Evolutionary conservation across 176 grass and related monocot species (phyloP), one percentile per base, ranked within the genome.

Genomic region (Olyra latifolia): DNA sequence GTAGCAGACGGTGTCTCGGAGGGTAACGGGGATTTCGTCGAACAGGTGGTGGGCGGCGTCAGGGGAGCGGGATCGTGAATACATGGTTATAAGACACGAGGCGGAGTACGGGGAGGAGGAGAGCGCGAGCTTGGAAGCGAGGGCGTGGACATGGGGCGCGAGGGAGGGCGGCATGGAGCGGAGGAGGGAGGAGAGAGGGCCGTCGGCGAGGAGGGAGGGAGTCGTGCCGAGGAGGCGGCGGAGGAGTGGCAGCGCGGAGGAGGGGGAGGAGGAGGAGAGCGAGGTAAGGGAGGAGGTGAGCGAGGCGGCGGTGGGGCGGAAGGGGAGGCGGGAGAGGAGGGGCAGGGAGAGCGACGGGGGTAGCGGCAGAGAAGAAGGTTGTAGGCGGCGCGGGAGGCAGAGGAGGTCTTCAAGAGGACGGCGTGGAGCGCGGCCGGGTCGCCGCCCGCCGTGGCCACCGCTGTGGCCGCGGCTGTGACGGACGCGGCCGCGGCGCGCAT

Each of bases 1-100:
- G 43, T 79, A 85, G 78, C 85, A 91, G 50, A 85, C 78, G 11
- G 38, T 4, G 15, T 91, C 82, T 11, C 63, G 43, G 13, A 44
- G 39, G 8, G 17, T 19, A 56, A 79, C n/a, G 8, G 86, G 78
- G 35, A 88, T 88, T 74, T 88, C 86, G 10, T 86, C 74, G 79
- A 92, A 86, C 74, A 92, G 35, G 22, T 60, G n/a, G 72, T 45
- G 69, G 11, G 46, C 67, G 10, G 46, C 5, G 47, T 16, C 6
- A 13, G 83, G 58, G 23, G 67, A 65, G 1, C 57, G 44, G n/a
- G 66, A 53, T 30, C 66, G 30, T 0, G 23, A 63, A 5, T 79
- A 45, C 0, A 72, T 45, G 0, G 45, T 79, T 20, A 85, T 25
- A 23, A 72, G 83, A 25, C 67, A 79, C 11, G 58, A 79, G 24